Conservation (phyloP, 1,284 basidiomycete species). For the Puccinia polysora region DNA sequence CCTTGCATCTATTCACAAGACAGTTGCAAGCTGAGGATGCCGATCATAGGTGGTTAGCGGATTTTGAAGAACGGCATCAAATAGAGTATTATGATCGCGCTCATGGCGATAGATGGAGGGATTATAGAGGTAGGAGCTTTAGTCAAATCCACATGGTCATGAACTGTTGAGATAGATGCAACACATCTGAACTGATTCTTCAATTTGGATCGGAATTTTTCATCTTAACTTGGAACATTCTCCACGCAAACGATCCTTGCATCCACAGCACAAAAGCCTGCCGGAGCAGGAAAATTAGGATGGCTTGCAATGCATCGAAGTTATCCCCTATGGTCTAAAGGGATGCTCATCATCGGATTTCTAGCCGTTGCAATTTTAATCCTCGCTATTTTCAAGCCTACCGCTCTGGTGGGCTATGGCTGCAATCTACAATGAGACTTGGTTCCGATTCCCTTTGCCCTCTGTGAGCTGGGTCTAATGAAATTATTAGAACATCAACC, state of each 20-base stretch:
- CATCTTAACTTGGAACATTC: not conserved
- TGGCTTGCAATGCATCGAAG: slow-evolving; percentile 34
- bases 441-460: no score
- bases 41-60: slow-evolving; percentile 43
- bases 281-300: slow-evolving; percentile 21
- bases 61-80: slow-evolving; percentile 44
- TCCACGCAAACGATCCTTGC: not conserved
- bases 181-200: not conserved
- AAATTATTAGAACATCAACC: no score
- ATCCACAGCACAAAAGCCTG: slow-evolving; percentile 26
- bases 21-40: slow-evolving; percentile 45
- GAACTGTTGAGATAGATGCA: not conserved
- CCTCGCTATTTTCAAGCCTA: slow-evolving; percentile 24
- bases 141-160: no score
- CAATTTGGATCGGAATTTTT: not conserved
- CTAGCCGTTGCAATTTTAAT: slow-evolving; percentile 37
- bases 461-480: no score
- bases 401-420: slow-evolving; percentile 15
- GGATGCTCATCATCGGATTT: slow-evolving; percentile 30
- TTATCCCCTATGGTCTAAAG: slow-evolving; percentile 41
- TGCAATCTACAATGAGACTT: slow-evolving; percentile 15
- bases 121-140: slow-evolving; percentile 32
- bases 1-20: slow-evolving; percentile 44
- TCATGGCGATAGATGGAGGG: slow-evolving; percentile 35
- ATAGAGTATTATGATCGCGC: slow-evolving; percentile 37